Conservation (phyloP, 345 rosid genomes). For the Populus ilicifolia region DNA sequence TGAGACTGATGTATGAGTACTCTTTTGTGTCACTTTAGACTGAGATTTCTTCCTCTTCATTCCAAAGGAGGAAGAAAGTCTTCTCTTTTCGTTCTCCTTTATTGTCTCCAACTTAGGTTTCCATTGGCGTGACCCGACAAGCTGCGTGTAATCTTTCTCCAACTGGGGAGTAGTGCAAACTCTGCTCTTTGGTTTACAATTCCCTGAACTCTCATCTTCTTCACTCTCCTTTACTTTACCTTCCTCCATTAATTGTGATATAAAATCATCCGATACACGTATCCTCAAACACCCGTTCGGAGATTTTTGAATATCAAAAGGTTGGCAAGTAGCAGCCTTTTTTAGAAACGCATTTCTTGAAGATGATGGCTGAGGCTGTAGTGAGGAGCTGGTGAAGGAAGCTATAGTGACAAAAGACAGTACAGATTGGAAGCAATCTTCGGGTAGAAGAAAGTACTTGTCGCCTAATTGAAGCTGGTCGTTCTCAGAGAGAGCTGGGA, state of each 20-base stretch:
- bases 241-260: conserved; percentile 56
- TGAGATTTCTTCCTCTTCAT: conserved; percentile 45
- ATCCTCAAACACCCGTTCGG: conserved; percentile 51
- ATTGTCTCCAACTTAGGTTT: conserved; percentile 83
- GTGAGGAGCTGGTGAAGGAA: conserved; percentile 31
- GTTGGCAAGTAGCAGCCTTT: conserved; percentile 37
- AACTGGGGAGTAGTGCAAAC: conserved; percentile 68
- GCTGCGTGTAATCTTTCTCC: conserved; percentile 55
- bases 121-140: conserved; percentile 61
- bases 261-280: conserved; percentile 77
- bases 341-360: conserved; percentile 23
- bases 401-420: conserved; percentile 69
- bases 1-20: conserved; percentile 8
- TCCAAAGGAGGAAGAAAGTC: conserved; percentile 42
- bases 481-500: conserved; percentile 55
- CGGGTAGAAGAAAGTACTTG: conserved; percentile 75
- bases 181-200: conserved; percentile 12
- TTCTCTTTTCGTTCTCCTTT: conserved; percentile 44
- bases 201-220: conserved; percentile 4
- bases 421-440: conserved; percentile 55
- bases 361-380: conserved; percentile 11
- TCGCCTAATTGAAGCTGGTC: conserved; percentile 72
- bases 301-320: conserved; percentile 58
- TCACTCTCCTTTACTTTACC: conserved; percentile 13
- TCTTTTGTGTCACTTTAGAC: conserved; percentile 12